phyloP scores from a whole-genome alignment of 495 filamentous ascomycete species.

The Penicillium diatomitis region DNA sequence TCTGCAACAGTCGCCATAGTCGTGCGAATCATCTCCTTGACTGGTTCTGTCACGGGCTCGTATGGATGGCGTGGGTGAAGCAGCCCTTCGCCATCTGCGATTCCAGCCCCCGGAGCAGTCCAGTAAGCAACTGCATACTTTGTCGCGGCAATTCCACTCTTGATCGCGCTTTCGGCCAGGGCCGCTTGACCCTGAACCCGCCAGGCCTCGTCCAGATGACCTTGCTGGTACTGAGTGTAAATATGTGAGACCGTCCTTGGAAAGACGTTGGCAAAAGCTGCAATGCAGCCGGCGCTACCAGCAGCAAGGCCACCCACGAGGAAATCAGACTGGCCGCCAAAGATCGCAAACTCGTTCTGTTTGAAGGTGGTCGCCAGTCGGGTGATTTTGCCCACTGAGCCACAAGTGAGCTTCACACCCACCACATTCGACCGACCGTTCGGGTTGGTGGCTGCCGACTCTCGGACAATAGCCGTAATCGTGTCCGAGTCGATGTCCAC shows the following conservation, averaged over 20 bases:
- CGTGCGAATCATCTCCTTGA: constrained; percentile 36
- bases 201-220: constrained; percentile 54
- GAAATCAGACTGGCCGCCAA: constrained; percentile 64
- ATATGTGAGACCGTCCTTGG: constrained; percentile 54
- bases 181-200: constrained; percentile 65
- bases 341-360: constrained; percentile 49
- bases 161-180: constrained; percentile 71
- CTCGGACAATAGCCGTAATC: constrained; percentile 40
- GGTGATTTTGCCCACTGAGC: constrained; percentile 57
- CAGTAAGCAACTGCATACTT: constrained; percentile 49
- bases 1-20: constrained; percentile 29
- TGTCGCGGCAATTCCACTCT: constrained; percentile 60
- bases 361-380: constrained; percentile 46
- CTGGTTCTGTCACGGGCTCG: constrained; percentile 33
- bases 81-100: constrained; percentile 12
- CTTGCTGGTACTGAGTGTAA: constrained; percentile 54
- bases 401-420: constrained; percentile 64
- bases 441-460: constrained; percentile 32
- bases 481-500: constrained; percentile 58
- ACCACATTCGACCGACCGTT: constrained; percentile 45
- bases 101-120: constrained; percentile 16
- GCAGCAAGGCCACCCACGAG: constrained; percentile 45
- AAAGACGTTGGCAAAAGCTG: constrained; percentile 59
- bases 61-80: constrained; percentile 49
- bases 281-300: constrained; percentile 47